phyloP scores from a whole-genome alignment of 345 rosid genomes.

The Balakata baccata region DNA sequence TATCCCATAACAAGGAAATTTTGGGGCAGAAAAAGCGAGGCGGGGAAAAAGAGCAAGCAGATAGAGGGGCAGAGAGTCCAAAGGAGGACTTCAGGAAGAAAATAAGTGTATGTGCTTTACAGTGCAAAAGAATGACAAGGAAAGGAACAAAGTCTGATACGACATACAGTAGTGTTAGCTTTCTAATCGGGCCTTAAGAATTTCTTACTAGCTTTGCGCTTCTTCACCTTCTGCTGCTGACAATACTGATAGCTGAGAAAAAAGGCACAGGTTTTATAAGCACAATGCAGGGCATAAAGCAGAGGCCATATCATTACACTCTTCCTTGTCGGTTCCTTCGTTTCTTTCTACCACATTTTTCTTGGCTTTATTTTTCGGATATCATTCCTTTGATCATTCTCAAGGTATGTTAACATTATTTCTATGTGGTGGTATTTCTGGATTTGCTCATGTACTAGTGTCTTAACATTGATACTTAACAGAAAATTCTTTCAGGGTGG shows the following conservation, averaged over 20 bases:
- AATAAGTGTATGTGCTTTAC: neutral
- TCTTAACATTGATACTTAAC: too few relatives aligned
- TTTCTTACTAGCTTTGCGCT: neutral
- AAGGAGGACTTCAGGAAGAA: slow-evolving; percentile 4
- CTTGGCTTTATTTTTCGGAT: too few relatives aligned
- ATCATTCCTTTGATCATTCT: too few relatives aligned
- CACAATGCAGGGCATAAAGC: too few relatives aligned
- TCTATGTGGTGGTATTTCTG: neutral
- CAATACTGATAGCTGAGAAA: neutral
- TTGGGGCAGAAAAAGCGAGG: too few relatives aligned
- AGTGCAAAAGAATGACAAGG: neutral
- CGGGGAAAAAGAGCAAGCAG: neutral
- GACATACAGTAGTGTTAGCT: neutral
- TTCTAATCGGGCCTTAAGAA: slow-evolving; percentile 2
- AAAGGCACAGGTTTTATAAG: too few relatives aligned
- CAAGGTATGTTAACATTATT: neutral
- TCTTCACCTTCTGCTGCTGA: slow-evolving; percentile 5
- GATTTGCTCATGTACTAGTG: too few relatives aligned
- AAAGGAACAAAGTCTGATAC: neutral
- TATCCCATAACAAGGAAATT: too few relatives aligned
- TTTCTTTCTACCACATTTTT: neutral
- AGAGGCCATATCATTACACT: too few relatives aligned
- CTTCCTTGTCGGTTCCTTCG: neutral
- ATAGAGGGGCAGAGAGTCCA: neutral
- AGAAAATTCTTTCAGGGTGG: too few relatives aligned